A percentile compares a stretch with the other conserved stretches of the same genome.
phyloP scores from a whole-genome alignment of 208 protist species.

The Trichomonas vaginalis region DNA sequence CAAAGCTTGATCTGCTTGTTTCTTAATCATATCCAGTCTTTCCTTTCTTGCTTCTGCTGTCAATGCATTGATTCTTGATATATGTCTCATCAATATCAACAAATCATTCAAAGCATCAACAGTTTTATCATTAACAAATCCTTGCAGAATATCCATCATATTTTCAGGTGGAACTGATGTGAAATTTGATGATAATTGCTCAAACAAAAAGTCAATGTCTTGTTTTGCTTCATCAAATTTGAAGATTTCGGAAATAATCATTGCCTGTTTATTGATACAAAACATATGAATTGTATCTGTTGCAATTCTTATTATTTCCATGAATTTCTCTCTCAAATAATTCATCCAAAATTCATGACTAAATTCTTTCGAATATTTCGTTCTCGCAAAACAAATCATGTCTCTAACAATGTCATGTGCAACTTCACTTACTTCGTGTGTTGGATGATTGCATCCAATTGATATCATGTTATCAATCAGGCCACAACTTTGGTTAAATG shows the following conservation, averaged over 20 bases:
- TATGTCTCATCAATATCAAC: not conserved
- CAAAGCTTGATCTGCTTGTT: too few relatives aligned
- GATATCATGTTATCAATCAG: not conserved
- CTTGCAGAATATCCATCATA: not conserved
- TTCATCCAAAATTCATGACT: not conserved
- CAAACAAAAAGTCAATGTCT: not conserved
- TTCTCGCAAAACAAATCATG: not conserved
- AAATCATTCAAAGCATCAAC: not conserved
- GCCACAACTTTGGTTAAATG: not conserved
- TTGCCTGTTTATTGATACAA: not conserved
- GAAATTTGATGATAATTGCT: not conserved
- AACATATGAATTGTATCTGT: not conserved
- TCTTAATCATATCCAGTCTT: too few relatives aligned
- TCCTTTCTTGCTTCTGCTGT: too few relatives aligned
- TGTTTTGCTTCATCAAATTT: not conserved
- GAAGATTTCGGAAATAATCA: not conserved
- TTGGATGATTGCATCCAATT: not conserved
- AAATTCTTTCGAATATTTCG: not conserved
- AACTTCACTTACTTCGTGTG: not conserved
- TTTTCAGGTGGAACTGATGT: not conserved
- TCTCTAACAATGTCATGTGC: not conserved
- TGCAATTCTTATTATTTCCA: not conserved
- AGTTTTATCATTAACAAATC: not conserved
- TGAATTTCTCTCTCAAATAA: not conserved
- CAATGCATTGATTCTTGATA: not conserved